Percentiles rank a stretch among this genome's conserved stretches.
These are phyloP conservation scores for button mushroom (Agaricus bisporus) DNA, from an alignment of 768 basidiomycete genomes.

Conservation along the genomic window DNA sequence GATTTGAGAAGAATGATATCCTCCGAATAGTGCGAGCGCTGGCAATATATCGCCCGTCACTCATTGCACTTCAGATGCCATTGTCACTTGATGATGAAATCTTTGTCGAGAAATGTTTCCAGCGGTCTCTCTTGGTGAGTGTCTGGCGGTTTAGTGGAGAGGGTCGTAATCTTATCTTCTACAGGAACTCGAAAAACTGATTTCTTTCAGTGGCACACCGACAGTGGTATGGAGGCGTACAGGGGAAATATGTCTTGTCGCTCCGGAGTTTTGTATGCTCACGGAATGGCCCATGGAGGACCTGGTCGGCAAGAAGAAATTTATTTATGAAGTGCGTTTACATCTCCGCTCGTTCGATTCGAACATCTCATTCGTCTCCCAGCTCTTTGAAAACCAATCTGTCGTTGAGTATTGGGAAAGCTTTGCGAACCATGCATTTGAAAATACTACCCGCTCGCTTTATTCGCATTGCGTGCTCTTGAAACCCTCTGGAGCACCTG, in stretches of 20 bases:
- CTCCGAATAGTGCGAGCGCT: constrained; percentile 90
- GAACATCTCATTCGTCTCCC: neutral
- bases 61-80: constrained; percentile 98
- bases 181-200: constrained; percentile 94
- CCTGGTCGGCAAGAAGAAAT: constrained; percentile 53
- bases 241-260: constrained; percentile 95
- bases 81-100: constrained; percentile 93
- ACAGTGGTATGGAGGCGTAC: constrained; percentile 98
- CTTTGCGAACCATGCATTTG: constrained; percentile 95
- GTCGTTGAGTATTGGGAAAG: constrained; percentile 96
- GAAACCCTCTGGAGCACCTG: constrained; percentile 76
- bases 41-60: constrained; percentile 92
- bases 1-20: constrained; percentile 95
- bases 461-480: constrained; percentile 89
- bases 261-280: constrained; percentile 92
- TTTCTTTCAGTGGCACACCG: constrained; percentile 94
- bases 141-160: neutral
- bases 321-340: constrained; percentile 56
- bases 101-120: constrained; percentile 94
- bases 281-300: constrained; percentile 89
- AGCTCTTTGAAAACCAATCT: constrained; percentile 95
- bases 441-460: constrained; percentile 93
- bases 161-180: constrained; percentile 7
- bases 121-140: constrained; percentile 79
- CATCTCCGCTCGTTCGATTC: neutral